Conservation (phyloP, 495 filamentous ascomycete species). For the Tirmania nivea region DNA sequence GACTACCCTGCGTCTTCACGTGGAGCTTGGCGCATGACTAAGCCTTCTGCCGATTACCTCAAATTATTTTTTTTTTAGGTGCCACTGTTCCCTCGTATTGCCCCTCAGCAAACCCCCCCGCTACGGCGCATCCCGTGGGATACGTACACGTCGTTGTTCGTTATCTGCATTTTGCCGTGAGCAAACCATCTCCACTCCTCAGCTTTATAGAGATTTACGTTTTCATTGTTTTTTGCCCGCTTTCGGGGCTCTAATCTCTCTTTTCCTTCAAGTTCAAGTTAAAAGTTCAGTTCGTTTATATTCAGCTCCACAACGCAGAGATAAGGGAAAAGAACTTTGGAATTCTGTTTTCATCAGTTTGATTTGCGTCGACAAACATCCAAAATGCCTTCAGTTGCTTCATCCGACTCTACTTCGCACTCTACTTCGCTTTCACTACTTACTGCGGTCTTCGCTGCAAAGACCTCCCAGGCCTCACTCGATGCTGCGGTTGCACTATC, state of each 20-base stretch:
- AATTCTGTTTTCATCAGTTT: background rate
- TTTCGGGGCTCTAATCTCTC: too few relatives aligned
- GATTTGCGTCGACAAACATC: background rate
- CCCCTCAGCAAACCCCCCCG: too few relatives aligned
- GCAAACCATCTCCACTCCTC: background rate
- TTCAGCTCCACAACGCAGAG: background rate
- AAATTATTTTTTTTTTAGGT: too few relatives aligned
- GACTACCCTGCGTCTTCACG: too few relatives aligned
- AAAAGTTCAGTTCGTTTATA: background rate
- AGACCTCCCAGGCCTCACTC: constrained; percentile 67
- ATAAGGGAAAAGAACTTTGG: background rate
- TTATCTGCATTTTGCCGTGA: background rate
- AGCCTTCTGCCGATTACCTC: too few relatives aligned
- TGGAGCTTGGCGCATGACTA: too few relatives aligned
- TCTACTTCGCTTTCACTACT: constrained; percentile 39
- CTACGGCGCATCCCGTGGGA: too few relatives aligned
- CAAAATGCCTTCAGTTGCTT: background rate
- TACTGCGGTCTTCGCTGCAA: constrained; percentile 51
- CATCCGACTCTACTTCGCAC: constrained; percentile 22
- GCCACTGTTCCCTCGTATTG: too few relatives aligned
- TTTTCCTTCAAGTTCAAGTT: too few relatives aligned
- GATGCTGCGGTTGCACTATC: constrained; percentile 69
- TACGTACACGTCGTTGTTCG: too few relatives aligned
- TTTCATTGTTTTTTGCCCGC: too few relatives aligned
- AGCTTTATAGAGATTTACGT: background rate